Percentiles rank a stretch among this genome's conserved stretches.
Evolutionary conservation across 352 stramenopile species (phyloP).

Genomic region (Elongisporangium anandrum): DNA sequence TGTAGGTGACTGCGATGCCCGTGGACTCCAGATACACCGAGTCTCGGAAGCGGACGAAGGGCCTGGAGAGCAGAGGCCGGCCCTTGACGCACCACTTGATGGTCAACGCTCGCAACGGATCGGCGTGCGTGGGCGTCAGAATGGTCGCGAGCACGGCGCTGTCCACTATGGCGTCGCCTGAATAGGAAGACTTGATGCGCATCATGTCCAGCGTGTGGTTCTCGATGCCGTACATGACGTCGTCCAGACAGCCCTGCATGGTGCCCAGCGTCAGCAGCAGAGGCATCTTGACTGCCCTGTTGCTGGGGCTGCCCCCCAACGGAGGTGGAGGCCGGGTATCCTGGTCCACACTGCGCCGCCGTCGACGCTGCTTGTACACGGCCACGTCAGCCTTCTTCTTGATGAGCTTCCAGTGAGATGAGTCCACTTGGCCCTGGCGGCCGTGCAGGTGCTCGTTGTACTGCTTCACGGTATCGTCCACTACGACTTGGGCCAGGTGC

Average conservation of each 20-base stretch:
- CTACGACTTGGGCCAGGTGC: slow-evolving; percentile 17
- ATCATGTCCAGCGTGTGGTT: slow-evolving; percentile 45
- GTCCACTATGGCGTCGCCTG: slow-evolving; percentile 43
- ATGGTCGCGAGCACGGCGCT: slow-evolving; percentile 36
- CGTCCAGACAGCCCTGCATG: slow-evolving; percentile 34
- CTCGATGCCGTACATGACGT: slow-evolving; percentile 22
- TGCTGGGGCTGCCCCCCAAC: no score
- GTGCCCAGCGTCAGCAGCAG: slow-evolving; percentile 19
- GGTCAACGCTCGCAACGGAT: slow-evolving; percentile 45
- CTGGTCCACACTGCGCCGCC: no score
- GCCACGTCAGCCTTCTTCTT: slow-evolving; percentile 22
- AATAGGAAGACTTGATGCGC: slow-evolving; percentile 49
- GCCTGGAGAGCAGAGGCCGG: slow-evolving; percentile 13
- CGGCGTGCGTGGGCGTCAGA: slow-evolving; percentile 17
- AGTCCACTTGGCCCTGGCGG: no score
- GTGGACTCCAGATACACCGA: slow-evolving; percentile 56
- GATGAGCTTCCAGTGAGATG: slow-evolving; percentile 25
- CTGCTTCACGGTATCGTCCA: not conserved
- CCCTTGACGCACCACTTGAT: slow-evolving; percentile 58
- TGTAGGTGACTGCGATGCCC: slow-evolving; percentile 22
- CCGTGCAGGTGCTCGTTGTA: slow-evolving; percentile 3
- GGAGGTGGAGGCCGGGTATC: no score
- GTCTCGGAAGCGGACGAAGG: slow-evolving; percentile 38
- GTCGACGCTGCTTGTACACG: slow-evolving; percentile 17
- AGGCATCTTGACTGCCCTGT: no score